Conservation (phyloP, 2,329 filamentous ascomycete species). For the Periconia digitata region DNA sequence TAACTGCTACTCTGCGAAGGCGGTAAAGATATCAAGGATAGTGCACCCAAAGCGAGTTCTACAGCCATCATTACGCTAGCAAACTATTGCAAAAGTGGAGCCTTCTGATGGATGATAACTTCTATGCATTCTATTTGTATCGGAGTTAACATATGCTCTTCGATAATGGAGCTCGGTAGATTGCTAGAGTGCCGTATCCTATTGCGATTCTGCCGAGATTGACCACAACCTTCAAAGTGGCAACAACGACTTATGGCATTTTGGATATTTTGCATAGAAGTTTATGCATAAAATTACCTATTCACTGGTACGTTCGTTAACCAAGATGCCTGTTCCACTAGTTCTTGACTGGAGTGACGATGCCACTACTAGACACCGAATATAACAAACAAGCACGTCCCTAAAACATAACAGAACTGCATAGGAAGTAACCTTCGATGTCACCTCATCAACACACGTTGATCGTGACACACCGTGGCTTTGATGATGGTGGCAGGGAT, state of each 20-base stretch:
- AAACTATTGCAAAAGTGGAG: too few species aligned
- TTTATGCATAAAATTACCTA: neutral
- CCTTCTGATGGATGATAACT: too few species aligned
- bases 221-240: slow-evolving; percentile 46
- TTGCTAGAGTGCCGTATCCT: slow-evolving; percentile 44
- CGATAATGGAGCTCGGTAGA: slow-evolving; percentile 41
- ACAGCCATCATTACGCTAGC: neutral
- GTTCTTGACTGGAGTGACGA: slow-evolving; percentile 47
- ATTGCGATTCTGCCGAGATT: slow-evolving; percentile 40
- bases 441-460: slow-evolving; percentile 32
- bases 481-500: slow-evolving; percentile 29
- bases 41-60: neutral
- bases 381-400: slow-evolving; percentile 41
- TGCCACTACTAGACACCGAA: slow-evolving; percentile 32
- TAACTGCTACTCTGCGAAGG: too few species aligned
- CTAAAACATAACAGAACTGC: slow-evolving; percentile 33
- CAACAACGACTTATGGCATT: slow-evolving; percentile 46
- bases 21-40: too few species aligned
- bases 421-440: slow-evolving; percentile 35
- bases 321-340: slow-evolving; percentile 42
- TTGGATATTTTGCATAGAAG: slow-evolving; percentile 6
- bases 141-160: too few species aligned
- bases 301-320: slow-evolving; percentile 35
- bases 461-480: slow-evolving; percentile 32
- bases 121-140: too few species aligned